phyloP scores from a whole-genome alignment of 2,329 filamentous ascomycete species.

The Teratosphaeria gauchensis region DNA sequence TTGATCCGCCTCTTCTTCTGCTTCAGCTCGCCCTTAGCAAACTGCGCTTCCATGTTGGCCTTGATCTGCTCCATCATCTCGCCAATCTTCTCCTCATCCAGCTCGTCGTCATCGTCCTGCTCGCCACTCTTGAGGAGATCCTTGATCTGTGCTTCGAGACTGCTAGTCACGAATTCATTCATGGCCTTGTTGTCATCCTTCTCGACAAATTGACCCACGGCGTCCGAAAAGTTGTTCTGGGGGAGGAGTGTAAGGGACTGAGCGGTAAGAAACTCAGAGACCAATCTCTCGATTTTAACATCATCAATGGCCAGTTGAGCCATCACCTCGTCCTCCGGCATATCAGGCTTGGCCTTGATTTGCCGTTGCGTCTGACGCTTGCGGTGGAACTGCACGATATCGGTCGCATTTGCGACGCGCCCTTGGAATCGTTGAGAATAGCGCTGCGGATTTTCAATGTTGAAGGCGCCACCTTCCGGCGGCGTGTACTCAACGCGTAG shows the following conservation, averaged over 20 bases:
- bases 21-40: slow-evolving; percentile 54
- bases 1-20: slow-evolving; percentile 35
- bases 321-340: slow-evolving; percentile 56
- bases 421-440: slow-evolving; percentile 87
- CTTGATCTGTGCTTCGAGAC: slow-evolving; percentile 34
- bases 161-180: slow-evolving; percentile 40
- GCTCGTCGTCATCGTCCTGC: slow-evolving; percentile 54
- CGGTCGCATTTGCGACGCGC: slow-evolving; percentile 87
- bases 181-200: slow-evolving; percentile 94
- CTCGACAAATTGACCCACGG: slow-evolving; percentile 83
- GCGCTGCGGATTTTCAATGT: slow-evolving; percentile 89
- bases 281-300: slow-evolving; percentile 79
- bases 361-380: slow-evolving; percentile 57
- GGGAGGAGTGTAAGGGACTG: slow-evolving; percentile 89
- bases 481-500: slow-evolving; percentile 85
- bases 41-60: slow-evolving; percentile 59
- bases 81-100: slow-evolving; percentile 66
- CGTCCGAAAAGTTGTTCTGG: slow-evolving; percentile 85
- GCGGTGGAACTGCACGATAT: slow-evolving; percentile 85
- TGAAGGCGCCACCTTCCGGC: slow-evolving; percentile 73
- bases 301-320: slow-evolving; percentile 55
- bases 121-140: slow-evolving; percentile 44
- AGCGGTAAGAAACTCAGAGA: slow-evolving; percentile 74
- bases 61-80: slow-evolving; percentile 47
- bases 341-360: slow-evolving; percentile 43